These are phyloP conservation scores for Cryomyces minteri DNA, from an alignment of 495 filamentous ascomycete species.

Conservation along the genomic window DNA sequence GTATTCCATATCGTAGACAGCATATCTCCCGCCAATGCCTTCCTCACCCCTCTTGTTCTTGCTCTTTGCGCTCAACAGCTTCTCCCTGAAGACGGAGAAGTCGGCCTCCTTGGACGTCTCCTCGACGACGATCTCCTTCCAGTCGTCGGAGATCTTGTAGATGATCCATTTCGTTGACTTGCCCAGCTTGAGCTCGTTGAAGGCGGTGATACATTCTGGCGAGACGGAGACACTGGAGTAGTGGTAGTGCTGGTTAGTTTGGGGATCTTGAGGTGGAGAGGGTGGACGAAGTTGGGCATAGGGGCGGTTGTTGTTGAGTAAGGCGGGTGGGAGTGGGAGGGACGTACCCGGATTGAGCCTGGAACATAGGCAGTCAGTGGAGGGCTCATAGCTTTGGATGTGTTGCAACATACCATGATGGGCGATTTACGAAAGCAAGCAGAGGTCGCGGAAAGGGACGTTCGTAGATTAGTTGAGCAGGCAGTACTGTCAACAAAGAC, in stretches of 20 bases:
- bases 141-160: constrained; percentile 90
- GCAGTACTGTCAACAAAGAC: too few species aligned
- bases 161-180: constrained; percentile 88
- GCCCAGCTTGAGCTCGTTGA: constrained; percentile 81
- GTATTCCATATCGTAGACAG: constrained; percentile 86
- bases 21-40: constrained; percentile 56
- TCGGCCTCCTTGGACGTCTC: constrained; percentile 35
- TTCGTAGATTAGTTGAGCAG: too few species aligned
- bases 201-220: constrained; percentile 62
- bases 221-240: constrained; percentile 53
- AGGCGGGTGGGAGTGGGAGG: not conserved
- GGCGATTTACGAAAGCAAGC: not conserved
- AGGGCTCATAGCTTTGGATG: not conserved
- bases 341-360: not conserved
- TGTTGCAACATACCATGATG: not conserved
- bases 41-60: constrained; percentile 46
- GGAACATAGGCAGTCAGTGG: not conserved
- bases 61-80: constrained; percentile 47
- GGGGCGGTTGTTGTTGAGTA: not conserved
- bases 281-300: not conserved
- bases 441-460: too few species aligned
- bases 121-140: constrained; percentile 71
- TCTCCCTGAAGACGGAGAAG: constrained; percentile 46
- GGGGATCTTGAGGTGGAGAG: not conserved
- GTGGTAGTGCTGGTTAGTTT: not conserved